Evolutionary conservation across 805 yeast species (phyloP), one percentile per base, ranked within the genome.

Genomic region (Cyberlindnera japonica): DNA sequence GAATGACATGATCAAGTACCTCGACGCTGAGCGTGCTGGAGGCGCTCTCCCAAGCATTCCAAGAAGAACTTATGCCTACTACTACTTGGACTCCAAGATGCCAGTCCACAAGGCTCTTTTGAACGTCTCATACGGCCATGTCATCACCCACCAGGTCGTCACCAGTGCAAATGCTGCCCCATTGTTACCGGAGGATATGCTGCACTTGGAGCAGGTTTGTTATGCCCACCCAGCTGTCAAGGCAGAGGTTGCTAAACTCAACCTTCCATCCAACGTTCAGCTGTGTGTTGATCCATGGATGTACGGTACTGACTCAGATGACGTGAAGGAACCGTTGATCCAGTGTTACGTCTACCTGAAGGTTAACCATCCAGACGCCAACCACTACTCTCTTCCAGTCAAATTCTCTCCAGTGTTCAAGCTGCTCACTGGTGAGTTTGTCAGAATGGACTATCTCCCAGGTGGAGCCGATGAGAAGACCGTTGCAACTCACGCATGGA

Each of bases 231-330:
- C 89, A 15, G 44, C 55, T 3, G 79, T 82, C 45, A 48, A 59
- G 45, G 84, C 80, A 19, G 89, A 83, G 61, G 69, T 82, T 51
- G 83, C 69, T 43, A 81, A 82, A 59, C 69, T 83, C 62, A 71
- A 77, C 49, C 67, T 83, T 43, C 90, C 89, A 45, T 32, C 41
- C 57, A 58, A 74, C 59, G 65, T 58, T 48, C 53, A 59, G 25
- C 80, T 81, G 35, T 72, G 79, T 51, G 73, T 73, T 57, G 91
- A 83, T 59, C 87, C 90, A 38, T 85, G 95, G 95, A 85, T 83
- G 73, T 83, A 85, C 59, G 95, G 91, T 55, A 80, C 88, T 24
- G 88, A 81, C 57, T 80, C 78, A 52, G 65, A 75, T 35, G 53
- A 55, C 30, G 40, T 59, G 14, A 67, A 60, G 32, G 74, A 81